A percentile compares a stretch with the other conserved stretches of the same genome.
Evolutionary conservation across 1,284 basidiomycete species (phyloP).

Genomic region (Malassezia pachydermatis): DNA sequence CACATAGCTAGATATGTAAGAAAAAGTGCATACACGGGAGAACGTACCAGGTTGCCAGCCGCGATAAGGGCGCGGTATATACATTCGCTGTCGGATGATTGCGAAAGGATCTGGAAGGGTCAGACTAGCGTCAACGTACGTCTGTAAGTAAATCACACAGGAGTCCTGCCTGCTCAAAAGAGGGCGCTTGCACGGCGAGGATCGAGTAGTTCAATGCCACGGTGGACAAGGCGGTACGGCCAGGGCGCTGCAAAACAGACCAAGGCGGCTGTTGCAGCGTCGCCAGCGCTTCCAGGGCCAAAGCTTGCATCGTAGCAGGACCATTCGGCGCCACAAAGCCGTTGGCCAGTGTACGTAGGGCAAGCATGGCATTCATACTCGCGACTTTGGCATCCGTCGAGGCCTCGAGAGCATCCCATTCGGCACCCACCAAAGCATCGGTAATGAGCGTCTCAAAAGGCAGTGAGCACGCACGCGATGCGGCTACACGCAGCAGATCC

Average conservation of each 20-base stretch:
- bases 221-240: slow-evolving; percentile 64
- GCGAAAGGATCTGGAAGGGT: slow-evolving; percentile 10
- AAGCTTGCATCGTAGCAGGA: slow-evolving; percentile 30
- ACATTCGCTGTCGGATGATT: slow-evolving; percentile 66
- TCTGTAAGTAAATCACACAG: slow-evolving; percentile 28
- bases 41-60: slow-evolving; percentile 71
- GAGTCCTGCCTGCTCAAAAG: slow-evolving; percentile 17
- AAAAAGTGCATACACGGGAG: background rate
- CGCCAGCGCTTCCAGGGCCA: slow-evolving; percentile 48
- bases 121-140: slow-evolving; percentile 12
- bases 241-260: slow-evolving; percentile 57
- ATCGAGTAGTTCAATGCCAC: slow-evolving; percentile 64
- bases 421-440: slow-evolving; percentile 60
- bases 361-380: slow-evolving; percentile 77
- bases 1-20: slow-evolving; percentile 4
- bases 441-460: slow-evolving; percentile 56
- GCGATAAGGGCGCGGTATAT: slow-evolving; percentile 74
- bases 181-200: background rate
- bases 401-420: slow-evolving; percentile 58
- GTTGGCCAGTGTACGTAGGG: slow-evolving; percentile 72
- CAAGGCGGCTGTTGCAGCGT: slow-evolving; percentile 27
- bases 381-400: slow-evolving; percentile 54
- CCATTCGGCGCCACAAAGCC: slow-evolving; percentile 53
- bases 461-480: slow-evolving; percentile 54
- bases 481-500: slow-evolving; percentile 69